These are phyloP conservation scores for Chlorencoelia australis DNA, from an alignment of 2,329 filamentous ascomycete genomes.

Conservation along the genomic window DNA sequence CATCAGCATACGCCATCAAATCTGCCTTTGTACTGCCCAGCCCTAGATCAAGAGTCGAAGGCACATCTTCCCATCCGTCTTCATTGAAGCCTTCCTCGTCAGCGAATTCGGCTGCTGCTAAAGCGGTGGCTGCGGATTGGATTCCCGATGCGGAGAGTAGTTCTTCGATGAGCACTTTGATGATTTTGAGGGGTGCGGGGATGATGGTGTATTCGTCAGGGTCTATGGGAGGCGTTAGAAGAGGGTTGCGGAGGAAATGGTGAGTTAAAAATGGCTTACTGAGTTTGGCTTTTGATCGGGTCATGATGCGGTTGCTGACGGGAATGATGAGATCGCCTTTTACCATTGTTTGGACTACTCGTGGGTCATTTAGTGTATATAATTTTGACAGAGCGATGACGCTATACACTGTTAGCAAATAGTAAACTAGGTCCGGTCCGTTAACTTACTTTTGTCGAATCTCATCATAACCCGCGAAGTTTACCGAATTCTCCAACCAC, in stretches of 20 bases:
- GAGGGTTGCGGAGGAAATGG: neutral
- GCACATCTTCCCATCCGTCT: constrained; percentile 84
- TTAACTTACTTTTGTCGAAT: constrained; percentile 83
- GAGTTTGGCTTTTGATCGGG: constrained; percentile 76
- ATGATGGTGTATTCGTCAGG: constrained; percentile 86
- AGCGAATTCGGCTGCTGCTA: constrained; percentile 46
- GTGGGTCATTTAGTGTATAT: constrained; percentile 75
- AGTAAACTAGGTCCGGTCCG: neutral
- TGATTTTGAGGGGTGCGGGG: constrained; percentile 81
- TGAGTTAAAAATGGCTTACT: constrained; percentile 46
- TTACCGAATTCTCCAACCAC: constrained; percentile 95
- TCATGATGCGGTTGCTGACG: constrained; percentile 78
- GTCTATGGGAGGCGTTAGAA: constrained; percentile 37
- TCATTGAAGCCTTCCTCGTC: constrained; percentile 61
- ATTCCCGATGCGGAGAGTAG: constrained; percentile 68
- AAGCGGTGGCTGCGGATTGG: constrained; percentile 45
- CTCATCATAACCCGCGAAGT: constrained; percentile 96
- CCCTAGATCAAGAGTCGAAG: constrained; percentile 66
- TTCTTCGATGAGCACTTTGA: constrained; percentile 93
- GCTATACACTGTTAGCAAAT: constrained; percentile 37
- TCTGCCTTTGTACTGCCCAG: constrained; percentile 59
- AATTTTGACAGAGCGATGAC: constrained; percentile 89
- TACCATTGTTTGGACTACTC: constrained; percentile 69
- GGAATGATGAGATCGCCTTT: constrained; percentile 85
- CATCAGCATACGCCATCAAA: constrained; percentile 67